Conservation (phyloP, 2,329 filamentous ascomycete genomes). For the Ophiocordyceps camponoti-leonardi region DNA sequence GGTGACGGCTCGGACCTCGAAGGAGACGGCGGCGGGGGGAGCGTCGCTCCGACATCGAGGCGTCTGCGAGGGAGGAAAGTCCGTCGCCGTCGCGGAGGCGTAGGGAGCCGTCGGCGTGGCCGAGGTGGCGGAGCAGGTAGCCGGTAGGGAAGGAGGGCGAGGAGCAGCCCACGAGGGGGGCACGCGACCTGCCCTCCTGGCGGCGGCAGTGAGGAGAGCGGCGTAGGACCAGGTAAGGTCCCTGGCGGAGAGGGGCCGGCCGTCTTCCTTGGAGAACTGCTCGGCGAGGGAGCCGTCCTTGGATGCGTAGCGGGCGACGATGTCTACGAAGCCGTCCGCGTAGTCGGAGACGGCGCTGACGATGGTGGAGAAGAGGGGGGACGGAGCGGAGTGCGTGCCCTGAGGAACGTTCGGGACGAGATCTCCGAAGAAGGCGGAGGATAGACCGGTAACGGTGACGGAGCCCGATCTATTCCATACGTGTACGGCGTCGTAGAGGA, state of each 20-base stretch:
- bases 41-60: conserved; percentile 21
- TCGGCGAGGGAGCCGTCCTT: conserved; percentile 48
- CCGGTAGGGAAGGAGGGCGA: conserved; percentile 28
- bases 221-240: conserved; percentile 63
- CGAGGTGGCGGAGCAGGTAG: conserved; percentile 27
- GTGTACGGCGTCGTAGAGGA: conserved; percentile 60
- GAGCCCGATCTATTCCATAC: conserved; percentile 49
- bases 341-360: conserved; percentile 38
- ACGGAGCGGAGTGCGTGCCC: conserved; percentile 41
- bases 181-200: conserved; percentile 35
- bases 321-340: conserved; percentile 42
- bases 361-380: conserved; percentile 33
- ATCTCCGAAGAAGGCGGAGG: conserved; percentile 55
- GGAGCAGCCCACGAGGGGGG: conserved; percentile 37
- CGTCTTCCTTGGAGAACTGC: conserved; percentile 41
- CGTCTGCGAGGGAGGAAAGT: conserved; percentile 32
- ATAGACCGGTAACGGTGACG: conserved; percentile 46
- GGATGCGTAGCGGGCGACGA: conserved; percentile 45
- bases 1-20: conserved; percentile 41
- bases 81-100: conserved; percentile 25
- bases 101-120: conserved; percentile 27
- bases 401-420: conserved; percentile 37
- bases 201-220: conserved; percentile 45
- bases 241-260: conserved; percentile 39
- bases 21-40: conserved; percentile 39